phyloP scores from a whole-genome alignment of 441 rosid species.

The Brassica balearica region DNA sequence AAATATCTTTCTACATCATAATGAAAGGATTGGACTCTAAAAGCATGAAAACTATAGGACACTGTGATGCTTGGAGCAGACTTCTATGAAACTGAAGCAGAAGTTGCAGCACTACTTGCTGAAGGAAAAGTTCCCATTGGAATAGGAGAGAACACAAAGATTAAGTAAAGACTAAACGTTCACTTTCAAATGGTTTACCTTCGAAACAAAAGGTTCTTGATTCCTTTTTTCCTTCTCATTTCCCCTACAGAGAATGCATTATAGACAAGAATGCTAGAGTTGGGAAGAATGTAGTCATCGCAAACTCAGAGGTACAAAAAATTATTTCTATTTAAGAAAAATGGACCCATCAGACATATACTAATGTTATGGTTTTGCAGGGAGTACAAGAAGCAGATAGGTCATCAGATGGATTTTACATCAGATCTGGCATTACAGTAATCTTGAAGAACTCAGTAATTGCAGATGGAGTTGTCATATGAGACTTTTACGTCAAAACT shows the following conservation, averaged over 20 bases:
- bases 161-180: conserved; percentile 53
- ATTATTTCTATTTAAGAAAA: conserved; percentile 3
- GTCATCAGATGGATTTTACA: too few species aligned
- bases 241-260: conserved; percentile 75
- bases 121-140: conserved; percentile 86
- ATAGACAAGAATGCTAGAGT: conserved; percentile 94
- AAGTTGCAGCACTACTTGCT: conserved; percentile 63
- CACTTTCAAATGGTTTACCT: background rate
- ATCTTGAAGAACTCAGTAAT: too few species aligned
- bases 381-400: too few species aligned
- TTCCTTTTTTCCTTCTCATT: conserved; percentile 14
- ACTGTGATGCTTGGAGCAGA: conserved; percentile 96
- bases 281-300: conserved; percentile 84
- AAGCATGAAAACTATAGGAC: conserved; percentile 56
- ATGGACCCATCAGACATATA: conserved; percentile 1
- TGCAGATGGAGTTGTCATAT: too few species aligned
- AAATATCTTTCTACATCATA: conserved; percentile 20
- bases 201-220: conserved; percentile 10
- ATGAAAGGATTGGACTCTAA: background rate
- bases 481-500: conserved; percentile 10
- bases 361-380: conserved; percentile 22
- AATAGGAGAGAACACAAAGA: conserved; percentile 85
- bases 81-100: conserved; percentile 82
- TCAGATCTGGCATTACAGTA: too few species aligned
- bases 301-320: conserved; percentile 74